Conservation (phyloP, 805 yeast genomes). For the Saccharomycopsis microspora region DNA sequence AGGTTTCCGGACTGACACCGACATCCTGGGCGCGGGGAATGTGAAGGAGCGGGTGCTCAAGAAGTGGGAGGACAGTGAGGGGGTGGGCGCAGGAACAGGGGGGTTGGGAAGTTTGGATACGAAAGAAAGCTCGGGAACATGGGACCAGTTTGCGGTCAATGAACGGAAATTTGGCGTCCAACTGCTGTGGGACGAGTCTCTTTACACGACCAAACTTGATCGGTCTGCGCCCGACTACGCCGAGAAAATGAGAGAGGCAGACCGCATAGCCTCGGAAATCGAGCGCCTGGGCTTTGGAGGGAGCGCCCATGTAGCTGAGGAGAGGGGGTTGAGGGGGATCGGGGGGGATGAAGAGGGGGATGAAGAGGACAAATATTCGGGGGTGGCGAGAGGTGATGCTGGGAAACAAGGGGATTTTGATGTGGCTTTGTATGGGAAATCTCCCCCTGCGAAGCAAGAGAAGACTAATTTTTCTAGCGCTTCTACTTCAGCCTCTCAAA, state of each 20-base stretch:
- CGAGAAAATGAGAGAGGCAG: slow-evolving; percentile 58
- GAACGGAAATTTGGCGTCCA: slow-evolving; percentile 80
- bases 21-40: slow-evolving; percentile 48
- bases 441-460: slow-evolving; percentile 45
- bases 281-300: slow-evolving; percentile 53
- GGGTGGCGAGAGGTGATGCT: slow-evolving; percentile 40
- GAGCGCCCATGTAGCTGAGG: slow-evolving; percentile 82
- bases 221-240: slow-evolving; percentile 63
- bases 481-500: slow-evolving; percentile 34
- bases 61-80: slow-evolving; percentile 72
- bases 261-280: slow-evolving; percentile 71
- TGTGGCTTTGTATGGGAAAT: slow-evolving; percentile 27
- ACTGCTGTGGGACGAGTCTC: slow-evolving; percentile 64
- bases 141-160: slow-evolving; percentile 97
- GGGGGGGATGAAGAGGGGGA: slow-evolving; percentile 82
- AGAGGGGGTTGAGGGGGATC: slow-evolving; percentile 48
- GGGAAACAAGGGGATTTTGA: slow-evolving; percentile 5
- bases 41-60: slow-evolving; percentile 63
- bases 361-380: slow-evolving; percentile 94
- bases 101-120: background rate
- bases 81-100: slow-evolving; percentile 12
- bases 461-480: slow-evolving; percentile 48
- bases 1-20: slow-evolving; percentile 73
- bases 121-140: slow-evolving; percentile 23
- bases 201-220: slow-evolving; percentile 61